Conservation (phyloP, 345 rosid species). For the Carallia brachiata region DNA sequence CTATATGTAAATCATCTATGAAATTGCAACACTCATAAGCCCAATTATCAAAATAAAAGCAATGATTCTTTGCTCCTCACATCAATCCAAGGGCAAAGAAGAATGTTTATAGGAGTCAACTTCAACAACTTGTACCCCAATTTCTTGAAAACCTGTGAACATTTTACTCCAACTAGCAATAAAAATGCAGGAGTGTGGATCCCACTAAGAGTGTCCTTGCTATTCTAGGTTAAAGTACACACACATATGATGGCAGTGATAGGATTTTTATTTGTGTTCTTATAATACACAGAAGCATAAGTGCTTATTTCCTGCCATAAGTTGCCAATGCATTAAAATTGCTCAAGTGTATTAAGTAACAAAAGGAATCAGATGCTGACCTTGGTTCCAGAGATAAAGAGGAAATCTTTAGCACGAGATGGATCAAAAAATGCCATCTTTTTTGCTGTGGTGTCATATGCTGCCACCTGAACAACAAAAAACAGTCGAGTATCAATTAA, state of each 20-base stretch:
- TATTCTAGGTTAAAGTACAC: no score
- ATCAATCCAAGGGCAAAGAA: no score
- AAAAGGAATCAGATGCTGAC: conserved; percentile 26
- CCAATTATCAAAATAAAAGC: neutral
- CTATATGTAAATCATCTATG: neutral
- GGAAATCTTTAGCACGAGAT: conserved; percentile 81
- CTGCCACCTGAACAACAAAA: conserved; percentile 64
- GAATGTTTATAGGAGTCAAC: neutral
- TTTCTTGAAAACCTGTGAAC: neutral
- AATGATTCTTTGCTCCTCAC: no score
- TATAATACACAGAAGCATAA: no score
- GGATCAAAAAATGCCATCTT: conserved; percentile 97
- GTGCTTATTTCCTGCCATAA: no score
- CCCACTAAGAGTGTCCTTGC: no score
- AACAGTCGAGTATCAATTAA: neutral
- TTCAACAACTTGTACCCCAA: neutral
- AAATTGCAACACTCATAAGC: neutral
- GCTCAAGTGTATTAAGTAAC: neutral
- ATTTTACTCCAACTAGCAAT: no score
- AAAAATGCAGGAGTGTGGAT: no score
- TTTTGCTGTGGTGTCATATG: conserved; percentile 74
- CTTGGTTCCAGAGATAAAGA: conserved; percentile 98
- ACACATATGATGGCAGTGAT: no score
- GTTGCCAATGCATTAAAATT: neutral
- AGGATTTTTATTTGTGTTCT: no score